Base-by-base conservation (phyloP, 2,329 filamentous ascomycete genomes). In the Dactylellina leptospora region DNA sequence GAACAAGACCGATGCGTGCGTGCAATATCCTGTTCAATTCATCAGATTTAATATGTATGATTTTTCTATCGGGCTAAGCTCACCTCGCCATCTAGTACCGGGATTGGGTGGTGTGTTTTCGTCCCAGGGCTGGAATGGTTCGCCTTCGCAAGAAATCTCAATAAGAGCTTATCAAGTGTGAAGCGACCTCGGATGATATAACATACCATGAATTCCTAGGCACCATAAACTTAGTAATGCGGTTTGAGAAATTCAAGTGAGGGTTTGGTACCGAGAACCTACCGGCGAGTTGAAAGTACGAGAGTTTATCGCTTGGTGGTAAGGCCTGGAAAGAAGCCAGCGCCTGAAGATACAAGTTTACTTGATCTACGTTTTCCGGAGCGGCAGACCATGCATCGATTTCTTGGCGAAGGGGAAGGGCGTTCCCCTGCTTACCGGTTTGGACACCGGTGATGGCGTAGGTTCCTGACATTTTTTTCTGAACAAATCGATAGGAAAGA, bases 211-310 rank as follows among this genome's bases (percentile, higher is more conserved):
- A 28, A 70, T 61, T 16, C 64, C 64, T 70, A 56, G 9, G 9
- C 16, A 16, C 6, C 13, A 30, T 16, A 11, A n/a, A n/a, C 16
- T 42, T 27, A 55, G 51, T 28, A 16, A 18, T 42, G 6, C 1
- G 25, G n/a, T 28, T 25, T 1, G 13, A 22, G 5, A 16, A 55
- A 42, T 20, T n/a, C 40, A n/a, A n/a, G n/a, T n/a, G n/a, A n/a
- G n/a, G n/a, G n/a, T n/a, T n/a, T n/a, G n/a, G n/a, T n/a, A n/a
- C n/a, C n/a, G n/a, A n/a, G n/a, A n/a, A 56, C 66, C n/a, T 90
- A 91, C 91, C 90, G 69, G 89, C 85, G 75, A 96, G 85, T 77
- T 91, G 86, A 80, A 92, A 96, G 82, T 87, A 95, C 45, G 91
- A 93, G 27, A 89, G 82, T 62, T 83, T 83, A 68, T 86, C 82